Evolutionary conservation across 768 basidiomycete genomes (phyloP).

Genomic region (Rhizopogon vulgaris): DNA sequence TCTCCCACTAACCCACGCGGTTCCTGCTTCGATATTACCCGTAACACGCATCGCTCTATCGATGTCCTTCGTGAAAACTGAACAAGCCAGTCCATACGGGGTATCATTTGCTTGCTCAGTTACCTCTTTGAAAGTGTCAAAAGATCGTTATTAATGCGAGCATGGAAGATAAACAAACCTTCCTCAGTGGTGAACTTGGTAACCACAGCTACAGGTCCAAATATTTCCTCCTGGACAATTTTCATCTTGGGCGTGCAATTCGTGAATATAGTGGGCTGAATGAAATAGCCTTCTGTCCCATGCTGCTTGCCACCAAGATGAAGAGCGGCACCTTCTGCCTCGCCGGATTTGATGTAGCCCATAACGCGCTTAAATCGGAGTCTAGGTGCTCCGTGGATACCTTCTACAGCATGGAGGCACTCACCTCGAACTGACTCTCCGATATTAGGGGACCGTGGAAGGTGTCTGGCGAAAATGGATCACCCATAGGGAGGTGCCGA

Average conservation of each 20-base stretch:
- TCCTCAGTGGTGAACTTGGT: slow-evolving; percentile 69
- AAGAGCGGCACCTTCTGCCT: slow-evolving; percentile 64
- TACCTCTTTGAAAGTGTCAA: slow-evolving; percentile 33
- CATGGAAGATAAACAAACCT: slow-evolving; percentile 1
- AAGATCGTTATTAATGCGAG: not conserved
- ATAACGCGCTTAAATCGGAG: slow-evolving; percentile 80
- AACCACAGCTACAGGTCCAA: slow-evolving; percentile 73
- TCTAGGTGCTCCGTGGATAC: slow-evolving; percentile 60
- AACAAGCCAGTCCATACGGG: slow-evolving; percentile 79
- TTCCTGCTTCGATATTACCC: slow-evolving; percentile 75
- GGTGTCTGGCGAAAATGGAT: slow-evolving; percentile 55
- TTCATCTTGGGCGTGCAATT: slow-evolving; percentile 63
- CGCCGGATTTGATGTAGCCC: slow-evolving; percentile 72
- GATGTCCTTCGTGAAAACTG: slow-evolving; percentile 80
- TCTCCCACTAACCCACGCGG: slow-evolving; percentile 50
- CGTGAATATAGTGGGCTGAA: slow-evolving; percentile 72
- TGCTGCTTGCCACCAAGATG: slow-evolving; percentile 56
- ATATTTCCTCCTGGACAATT: slow-evolving; percentile 73
- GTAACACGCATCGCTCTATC: slow-evolving; percentile 67
- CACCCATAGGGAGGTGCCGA: slow-evolving; percentile 56
- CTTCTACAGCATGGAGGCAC: slow-evolving; percentile 14
- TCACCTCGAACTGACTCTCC: slow-evolving; percentile 63
- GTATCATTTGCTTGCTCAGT: slow-evolving; percentile 80
- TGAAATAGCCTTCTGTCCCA: slow-evolving; percentile 62
- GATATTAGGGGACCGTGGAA: slow-evolving; percentile 80